phyloP scores from a whole-genome alignment of 208 protist genomes.

The Ichthyophonus hoferi region DNA sequence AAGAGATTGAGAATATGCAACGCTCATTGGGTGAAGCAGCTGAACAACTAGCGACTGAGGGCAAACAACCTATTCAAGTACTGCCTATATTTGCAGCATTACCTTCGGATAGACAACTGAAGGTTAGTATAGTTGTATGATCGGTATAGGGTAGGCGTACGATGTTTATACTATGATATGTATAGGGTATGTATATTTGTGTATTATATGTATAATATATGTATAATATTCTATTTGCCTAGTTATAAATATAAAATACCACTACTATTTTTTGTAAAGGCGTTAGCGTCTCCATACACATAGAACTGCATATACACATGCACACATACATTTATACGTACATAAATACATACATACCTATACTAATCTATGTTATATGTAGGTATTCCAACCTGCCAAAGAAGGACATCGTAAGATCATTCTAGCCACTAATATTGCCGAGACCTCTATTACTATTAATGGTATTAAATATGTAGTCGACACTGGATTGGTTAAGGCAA shows the following conservation, averaged over 20 bases:
- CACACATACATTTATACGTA: not conserved
- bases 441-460: conserved; percentile 99
- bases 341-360: not conserved
- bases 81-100: conserved; percentile 60
- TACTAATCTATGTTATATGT: too few species aligned
- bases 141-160: conserved; percentile 79
- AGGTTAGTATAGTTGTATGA: conserved; percentile 69
- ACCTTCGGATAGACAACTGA: conserved; percentile 55
- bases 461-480: conserved; percentile 95
- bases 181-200: too few species aligned
- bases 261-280: too few species aligned
- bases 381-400: conserved; percentile 49
- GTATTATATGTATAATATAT: too few species aligned
- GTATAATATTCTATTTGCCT: too few species aligned
- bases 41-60: not conserved
- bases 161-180: too few species aligned
- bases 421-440: conserved; percentile 98
- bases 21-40: not conserved
- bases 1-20: conserved; percentile 76
- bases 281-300: too few species aligned
- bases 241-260: too few species aligned
- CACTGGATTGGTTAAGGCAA: conserved; percentile 72
- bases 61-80: conserved; percentile 43
- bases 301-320: not conserved
- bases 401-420: conserved; percentile 79